Percentiles rank a stretch among this genome's conserved stretches.
phyloP scores from a whole-genome alignment of 306 rosid genomes.

The Quercus dentata region DNA sequence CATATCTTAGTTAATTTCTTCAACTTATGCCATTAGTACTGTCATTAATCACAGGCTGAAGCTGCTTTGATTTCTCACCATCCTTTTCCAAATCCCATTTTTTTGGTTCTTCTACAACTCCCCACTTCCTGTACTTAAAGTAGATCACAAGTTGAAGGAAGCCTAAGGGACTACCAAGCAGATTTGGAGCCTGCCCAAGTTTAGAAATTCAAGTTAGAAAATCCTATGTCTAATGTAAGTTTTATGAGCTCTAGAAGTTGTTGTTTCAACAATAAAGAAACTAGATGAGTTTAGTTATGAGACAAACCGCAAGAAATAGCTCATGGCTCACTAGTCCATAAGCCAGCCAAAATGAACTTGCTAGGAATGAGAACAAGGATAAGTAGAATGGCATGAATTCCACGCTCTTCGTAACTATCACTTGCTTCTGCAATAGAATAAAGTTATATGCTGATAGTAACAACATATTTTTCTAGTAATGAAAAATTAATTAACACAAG shows the following conservation, averaged over 20 bases:
- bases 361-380: constrained; percentile 64
- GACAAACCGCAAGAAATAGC: constrained; percentile 67
- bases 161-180: constrained; percentile 62
- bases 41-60: constrained; percentile 22
- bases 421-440: constrained; percentile 55
- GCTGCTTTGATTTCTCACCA: constrained; percentile 18
- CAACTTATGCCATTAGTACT: constrained; percentile 1
- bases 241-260: not conserved
- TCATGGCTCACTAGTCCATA: constrained; percentile 66
- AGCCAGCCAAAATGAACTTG: constrained; percentile 63
- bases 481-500: not conserved
- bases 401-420: constrained; percentile 65
- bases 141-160: constrained; percentile 59
- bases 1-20: constrained; percentile 1
- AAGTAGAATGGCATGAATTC: constrained; percentile 86
- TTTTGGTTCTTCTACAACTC: constrained; percentile 27
- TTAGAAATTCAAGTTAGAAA: not conserved
- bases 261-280: not conserved
- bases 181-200: constrained; percentile 58
- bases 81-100: constrained; percentile 38
- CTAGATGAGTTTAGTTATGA: not conserved
- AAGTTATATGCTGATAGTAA: not conserved
- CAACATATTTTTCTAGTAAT: not conserved
- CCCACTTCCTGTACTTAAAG: constrained; percentile 59
- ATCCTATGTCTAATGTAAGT: not conserved